These are phyloP conservation scores for Ophiosphaerella narmari DNA, from an alignment of 2,329 filamentous ascomycete genomes.

Conservation along the genomic window DNA sequence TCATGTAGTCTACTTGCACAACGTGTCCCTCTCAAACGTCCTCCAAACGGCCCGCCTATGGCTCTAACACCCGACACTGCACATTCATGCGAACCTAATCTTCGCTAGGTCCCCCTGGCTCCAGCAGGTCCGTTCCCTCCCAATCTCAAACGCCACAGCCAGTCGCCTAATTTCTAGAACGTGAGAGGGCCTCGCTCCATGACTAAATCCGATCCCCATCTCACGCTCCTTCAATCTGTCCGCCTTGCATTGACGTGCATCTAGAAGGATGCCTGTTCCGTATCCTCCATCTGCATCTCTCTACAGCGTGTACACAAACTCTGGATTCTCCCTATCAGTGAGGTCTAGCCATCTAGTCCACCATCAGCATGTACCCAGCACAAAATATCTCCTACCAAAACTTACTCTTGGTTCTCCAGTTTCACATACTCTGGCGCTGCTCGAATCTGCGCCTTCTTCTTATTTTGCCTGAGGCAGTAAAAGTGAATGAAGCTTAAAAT, in stretches of 20 bases:
- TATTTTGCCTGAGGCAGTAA: conserved; percentile 65
- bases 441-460: conserved; percentile 59
- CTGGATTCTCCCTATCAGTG: conserved; percentile 67
- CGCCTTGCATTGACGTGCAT: too few relatives aligned
- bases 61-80: background rate
- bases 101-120: conserved; percentile 10
- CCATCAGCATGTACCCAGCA: background rate
- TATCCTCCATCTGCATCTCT: background rate
- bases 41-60: background rate
- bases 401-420: conserved; percentile 68
- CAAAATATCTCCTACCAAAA: background rate
- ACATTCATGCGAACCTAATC: conserved; percentile 13
- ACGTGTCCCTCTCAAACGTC: background rate
- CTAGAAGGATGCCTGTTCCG: too few relatives aligned
- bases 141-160: conserved; percentile 12
- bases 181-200: too few relatives aligned
- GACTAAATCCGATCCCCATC: too few relatives aligned
- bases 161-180: background rate
- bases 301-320: conserved; percentile 65
- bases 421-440: conserved; percentile 62
- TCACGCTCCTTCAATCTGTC: too few relatives aligned
- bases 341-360: conserved; percentile 59
- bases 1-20: background rate
- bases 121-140: conserved; percentile 5
- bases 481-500: conserved; percentile 66